Conservation (phyloP, 345 rosid genomes). For the Acer campestre region DNA sequence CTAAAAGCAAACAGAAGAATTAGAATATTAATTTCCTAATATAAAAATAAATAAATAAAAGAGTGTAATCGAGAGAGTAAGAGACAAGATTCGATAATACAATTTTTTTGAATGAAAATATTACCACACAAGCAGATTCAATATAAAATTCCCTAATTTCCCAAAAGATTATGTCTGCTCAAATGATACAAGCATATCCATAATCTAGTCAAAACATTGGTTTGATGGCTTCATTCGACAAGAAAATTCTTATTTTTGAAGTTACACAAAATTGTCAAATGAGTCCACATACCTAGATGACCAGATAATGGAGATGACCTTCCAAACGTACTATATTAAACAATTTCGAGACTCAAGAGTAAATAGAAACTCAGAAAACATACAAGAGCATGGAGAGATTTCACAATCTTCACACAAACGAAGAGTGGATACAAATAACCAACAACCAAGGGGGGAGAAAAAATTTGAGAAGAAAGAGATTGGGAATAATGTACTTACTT, state of each 20-base stretch:
- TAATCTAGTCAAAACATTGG: background rate
- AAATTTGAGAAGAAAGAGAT: background rate
- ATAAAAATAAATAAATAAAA: background rate
- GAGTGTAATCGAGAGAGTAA: background rate
- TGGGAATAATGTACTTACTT: conserved; percentile 46
- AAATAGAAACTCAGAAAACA: background rate
- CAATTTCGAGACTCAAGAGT: background rate
- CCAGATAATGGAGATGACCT: background rate
- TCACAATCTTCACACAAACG: background rate
- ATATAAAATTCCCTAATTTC: background rate
- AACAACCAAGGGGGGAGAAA: background rate
- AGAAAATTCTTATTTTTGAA: background rate
- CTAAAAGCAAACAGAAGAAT: conserved; percentile 33
- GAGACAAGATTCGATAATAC: background rate
- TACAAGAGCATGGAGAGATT: background rate
- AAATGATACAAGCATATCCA: background rate
- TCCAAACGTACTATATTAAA: background rate
- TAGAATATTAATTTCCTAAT: background rate
- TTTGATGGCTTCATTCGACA: background rate
- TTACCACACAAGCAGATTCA: background rate
- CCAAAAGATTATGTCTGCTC: background rate
- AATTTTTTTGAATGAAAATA: background rate
- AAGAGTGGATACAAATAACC: background rate
- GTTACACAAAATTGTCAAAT: background rate
- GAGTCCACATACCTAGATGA: background rate